phyloP scores from a whole-genome alignment of 768 basidiomycete species.

The Russula ochroleuca region DNA sequence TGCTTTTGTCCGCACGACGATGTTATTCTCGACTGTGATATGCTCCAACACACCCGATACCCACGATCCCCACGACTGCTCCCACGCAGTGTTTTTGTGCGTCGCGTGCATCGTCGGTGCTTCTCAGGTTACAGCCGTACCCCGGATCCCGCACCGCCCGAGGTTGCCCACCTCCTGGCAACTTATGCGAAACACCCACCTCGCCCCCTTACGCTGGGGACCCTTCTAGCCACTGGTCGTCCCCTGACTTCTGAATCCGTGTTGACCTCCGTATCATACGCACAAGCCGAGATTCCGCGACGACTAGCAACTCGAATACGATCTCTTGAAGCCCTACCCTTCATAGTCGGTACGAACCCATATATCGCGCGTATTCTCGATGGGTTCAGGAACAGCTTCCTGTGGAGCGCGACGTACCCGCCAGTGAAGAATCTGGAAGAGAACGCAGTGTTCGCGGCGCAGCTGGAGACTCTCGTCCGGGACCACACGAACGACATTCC shows the following conservation, averaged over 20 bases:
- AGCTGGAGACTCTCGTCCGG: slow-evolving; percentile 67
- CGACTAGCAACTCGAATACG: slow-evolving; percentile 71
- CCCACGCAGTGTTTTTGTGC: background rate
- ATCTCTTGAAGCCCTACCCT: slow-evolving; percentile 71
- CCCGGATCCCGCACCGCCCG: slow-evolving; percentile 47
- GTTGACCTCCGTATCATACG: slow-evolving; percentile 68
- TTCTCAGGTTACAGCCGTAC: slow-evolving; percentile 33
- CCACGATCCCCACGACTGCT: background rate
- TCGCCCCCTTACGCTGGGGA: slow-evolving; percentile 66
- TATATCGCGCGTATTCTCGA: slow-evolving; percentile 70
- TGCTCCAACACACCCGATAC: slow-evolving; percentile 12
- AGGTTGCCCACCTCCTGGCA: slow-evolving; percentile 57
- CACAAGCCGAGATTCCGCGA: slow-evolving; percentile 70
- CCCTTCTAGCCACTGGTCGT: slow-evolving; percentile 69
- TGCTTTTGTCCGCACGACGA: background rate
- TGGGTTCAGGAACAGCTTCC: slow-evolving; percentile 66
- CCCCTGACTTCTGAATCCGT: slow-evolving; percentile 69
- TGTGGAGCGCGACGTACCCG: slow-evolving; percentile 62
- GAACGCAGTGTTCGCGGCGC: slow-evolving; percentile 62
- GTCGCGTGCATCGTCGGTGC: background rate
- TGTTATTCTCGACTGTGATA: background rate
- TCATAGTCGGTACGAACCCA: slow-evolving; percentile 87
- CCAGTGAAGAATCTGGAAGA: slow-evolving; percentile 61
- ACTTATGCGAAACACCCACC: slow-evolving; percentile 59
- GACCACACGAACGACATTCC: slow-evolving; percentile 85